A percentile compares a stretch with the other conserved stretches of the same genome.
Conservation (phyloP, 371 early-diverging fungal genomes). For the Zychaea mexicana region DNA sequence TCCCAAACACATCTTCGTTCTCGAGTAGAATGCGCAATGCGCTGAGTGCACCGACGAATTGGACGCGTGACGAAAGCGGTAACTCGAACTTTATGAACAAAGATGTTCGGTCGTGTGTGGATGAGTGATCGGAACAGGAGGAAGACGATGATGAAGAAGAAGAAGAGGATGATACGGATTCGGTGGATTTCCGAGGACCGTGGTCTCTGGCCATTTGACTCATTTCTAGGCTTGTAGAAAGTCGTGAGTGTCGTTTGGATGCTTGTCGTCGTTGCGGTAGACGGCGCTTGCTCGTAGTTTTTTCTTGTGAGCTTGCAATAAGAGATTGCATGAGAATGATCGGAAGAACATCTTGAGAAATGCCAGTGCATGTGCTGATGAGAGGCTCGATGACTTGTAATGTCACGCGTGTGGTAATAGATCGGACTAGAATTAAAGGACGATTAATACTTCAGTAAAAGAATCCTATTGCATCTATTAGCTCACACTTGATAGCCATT, state of each 20-base stretch:
- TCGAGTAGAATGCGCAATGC: slow-evolving; percentile 42
- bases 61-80: slow-evolving; percentile 17
- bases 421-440: slow-evolving; percentile 20
- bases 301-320: not conserved
- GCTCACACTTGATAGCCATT: slow-evolving; percentile 42
- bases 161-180: not conserved
- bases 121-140: not conserved
- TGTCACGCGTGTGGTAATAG: slow-evolving; percentile 29
- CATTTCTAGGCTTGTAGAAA: not conserved
- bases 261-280: slow-evolving; percentile 3
- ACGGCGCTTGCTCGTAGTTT: slow-evolving; percentile 1
- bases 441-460: not conserved
- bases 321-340: slow-evolving; percentile 40
- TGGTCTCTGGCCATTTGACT: not conserved
- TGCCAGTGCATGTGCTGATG: slow-evolving; percentile 29
- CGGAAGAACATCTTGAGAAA: slow-evolving; percentile 28
- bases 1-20: slow-evolving; percentile 34
- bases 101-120: slow-evolving; percentile 4
- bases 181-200: not conserved
- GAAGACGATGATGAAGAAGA: not conserved
- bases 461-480: not conserved
- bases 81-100: slow-evolving; percentile 28
- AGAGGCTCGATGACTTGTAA: slow-evolving; percentile 41
- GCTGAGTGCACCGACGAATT: slow-evolving; percentile 35
- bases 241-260: slow-evolving; percentile 5